These are phyloP conservation scores for Conticribra guillardii DNA, from an alignment of 108 stramenopile species.

Conservation along the genomic window DNA sequence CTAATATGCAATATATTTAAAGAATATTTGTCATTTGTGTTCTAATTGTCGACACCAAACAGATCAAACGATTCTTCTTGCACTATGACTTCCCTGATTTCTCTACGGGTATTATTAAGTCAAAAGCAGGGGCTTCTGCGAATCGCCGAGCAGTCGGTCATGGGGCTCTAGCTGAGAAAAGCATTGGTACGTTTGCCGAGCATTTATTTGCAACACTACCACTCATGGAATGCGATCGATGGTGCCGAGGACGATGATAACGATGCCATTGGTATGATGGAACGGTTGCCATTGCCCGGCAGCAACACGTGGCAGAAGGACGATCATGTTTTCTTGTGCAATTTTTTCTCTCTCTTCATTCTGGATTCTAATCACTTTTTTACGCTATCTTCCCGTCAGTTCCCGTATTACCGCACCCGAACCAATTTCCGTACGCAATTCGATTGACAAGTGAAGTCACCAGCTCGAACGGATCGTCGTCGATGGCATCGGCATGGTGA, in stretches of 20 bases:
- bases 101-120: slow-evolving; percentile 61
- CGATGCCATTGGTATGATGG: too few species aligned
- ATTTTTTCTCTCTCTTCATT: too few species aligned
- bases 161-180: slow-evolving; percentile 89
- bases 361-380: too few species aligned
- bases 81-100: slow-evolving; percentile 92
- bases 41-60: neutral
- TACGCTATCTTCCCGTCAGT: too few species aligned
- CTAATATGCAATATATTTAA: too few species aligned
- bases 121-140: slow-evolving; percentile 40
- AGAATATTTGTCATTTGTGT: neutral
- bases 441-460: slow-evolving; percentile 88
- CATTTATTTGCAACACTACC: too few species aligned
- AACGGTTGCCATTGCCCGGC: too few species aligned
- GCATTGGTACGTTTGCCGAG: too few species aligned
- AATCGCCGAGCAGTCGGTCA: slow-evolving; percentile 82
- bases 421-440: slow-evolving; percentile 86
- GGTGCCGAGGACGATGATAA: too few species aligned
- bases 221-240: too few species aligned
- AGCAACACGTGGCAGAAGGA: too few species aligned
- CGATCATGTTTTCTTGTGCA: too few species aligned
- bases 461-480: slow-evolving; percentile 77
- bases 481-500: slow-evolving; percentile 85
- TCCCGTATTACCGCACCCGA: slow-evolving; percentile 73
- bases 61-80: slow-evolving; percentile 62